Evolutionary conservation across 352 stramenopile species (phyloP), one percentile per base, ranked within the genome.

Genomic region (Phytophthora lateralis): DNA sequence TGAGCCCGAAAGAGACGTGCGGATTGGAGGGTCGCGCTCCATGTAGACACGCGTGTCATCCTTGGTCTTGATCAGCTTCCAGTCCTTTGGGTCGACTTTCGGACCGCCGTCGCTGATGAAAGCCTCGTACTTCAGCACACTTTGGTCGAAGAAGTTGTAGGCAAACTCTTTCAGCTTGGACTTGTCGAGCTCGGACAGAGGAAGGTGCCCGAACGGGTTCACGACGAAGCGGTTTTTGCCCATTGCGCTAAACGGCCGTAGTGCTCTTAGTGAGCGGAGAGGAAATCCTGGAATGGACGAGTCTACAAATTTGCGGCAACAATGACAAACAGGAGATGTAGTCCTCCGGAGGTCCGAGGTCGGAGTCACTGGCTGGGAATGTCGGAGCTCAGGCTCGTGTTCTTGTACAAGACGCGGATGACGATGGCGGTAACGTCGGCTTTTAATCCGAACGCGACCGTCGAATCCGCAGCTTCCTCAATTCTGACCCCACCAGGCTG

Each of bases 51-150:
- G 57, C 0, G 66, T 62, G 41, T 71, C 63, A 0, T 75, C 67
- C 12, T 65, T 60, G 2, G 38, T 65, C 53, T 72, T 75, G 56
- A 75, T 61, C 20, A 62, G 17, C n/a, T 75, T 75, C 67, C 67
- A 75, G 11, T 64, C 49, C 3, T 58, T 64, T 6, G 37, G 47
- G 44, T 85, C 72, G 7, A 82, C 73, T 12, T 70, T 60, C 14
- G 60, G 59, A 6, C 49, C 46, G 1, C 65, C 57, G 2, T 64
- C 53, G 10, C 58, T 42, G 11, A 69, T 71, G 58, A 73, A 82
- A 1, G 46, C 45, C 44, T 82, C 73, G 27, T 77, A 85, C 27
- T 78, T 78, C 12, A 30, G 10, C 1, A 74, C 49, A 24, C 49
- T 66, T 41, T 59, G 47, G 35, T 74, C 60, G 41, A 70, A 54